Base-by-base conservation (phyloP, 768 basidiomycete genomes). In the Coprinopsis cinerea region DNA sequence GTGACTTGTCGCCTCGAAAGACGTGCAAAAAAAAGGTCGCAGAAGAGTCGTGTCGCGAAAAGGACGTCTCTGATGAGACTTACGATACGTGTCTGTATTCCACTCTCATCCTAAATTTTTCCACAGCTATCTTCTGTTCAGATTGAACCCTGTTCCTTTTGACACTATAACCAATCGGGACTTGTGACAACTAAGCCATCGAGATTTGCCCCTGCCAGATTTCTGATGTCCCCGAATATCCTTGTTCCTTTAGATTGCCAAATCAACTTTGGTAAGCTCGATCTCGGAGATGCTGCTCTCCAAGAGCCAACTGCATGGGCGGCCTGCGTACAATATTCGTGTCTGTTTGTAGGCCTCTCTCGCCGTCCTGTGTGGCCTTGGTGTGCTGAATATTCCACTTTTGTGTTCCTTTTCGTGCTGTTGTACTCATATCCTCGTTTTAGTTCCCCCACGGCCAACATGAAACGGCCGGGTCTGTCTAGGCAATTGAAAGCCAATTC, bases 101-200 rank as follows among this genome's bases (percentile, higher is more conserved):
- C 44, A 45, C n/a, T 45, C 32, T 52, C 51, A 52, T 47, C 23
- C 44, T 45, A 46, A 49, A 52, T 44, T 40, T 52, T 52, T n/a
- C 35, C 39, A 27, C 45, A 41, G 51, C 40, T 41, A 18, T n/a
- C 50, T 17, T 23, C 28, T 24, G 35, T 36, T 36, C 28, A 41
- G 51, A 47, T 47, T 36, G 44, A 41, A 36, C 51, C 34, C 51
- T 37, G 34, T 46, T 36, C 39, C 49, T 40, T 32, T 25, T 7
- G 10, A 7, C 44, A 20, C 28, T 43, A 26, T 34, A 17, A 45
- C 44, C 44, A 46, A 36, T 47, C 23, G 15, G 51, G 39, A 44
- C 41, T 27, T 36, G 26, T 35, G 39, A 27, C 45, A 47, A 52
- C 51, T 35, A 52, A 52, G 32, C 26, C 20, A 51, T 51, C 50